These are phyloP conservation scores for Entophlyctis luteolus DNA, from an alignment of 192 early-diverging fungal species.

Conservation along the genomic window DNA sequence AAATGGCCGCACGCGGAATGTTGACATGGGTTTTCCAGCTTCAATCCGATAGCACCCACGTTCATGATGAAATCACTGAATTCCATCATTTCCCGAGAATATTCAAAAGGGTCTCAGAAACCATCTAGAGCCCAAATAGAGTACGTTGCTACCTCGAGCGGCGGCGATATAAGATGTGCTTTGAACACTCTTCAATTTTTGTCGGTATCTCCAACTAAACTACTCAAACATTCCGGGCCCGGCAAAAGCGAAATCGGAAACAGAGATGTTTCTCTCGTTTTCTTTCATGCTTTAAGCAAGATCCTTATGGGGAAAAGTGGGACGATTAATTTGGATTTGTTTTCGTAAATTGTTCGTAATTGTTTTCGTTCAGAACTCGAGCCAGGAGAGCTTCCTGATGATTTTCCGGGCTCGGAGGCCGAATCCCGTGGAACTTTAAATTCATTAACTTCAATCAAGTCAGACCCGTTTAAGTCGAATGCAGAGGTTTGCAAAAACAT, in stretches of 20 bases:
- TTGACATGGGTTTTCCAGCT: slow-evolving; percentile 14
- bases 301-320: slow-evolving; percentile 40
- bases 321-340: slow-evolving; percentile 3
- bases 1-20: background rate
- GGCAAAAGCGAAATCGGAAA: background rate
- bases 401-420: background rate
- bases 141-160: slow-evolving; percentile 27
- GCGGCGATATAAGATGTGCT: slow-evolving; percentile 45
- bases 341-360: too few relatives aligned
- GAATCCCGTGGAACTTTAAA: too few relatives aligned
- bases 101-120: background rate
- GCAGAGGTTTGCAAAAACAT: slow-evolving; percentile 45
- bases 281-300: slow-evolving; percentile 43
- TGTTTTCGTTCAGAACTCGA: slow-evolving; percentile 8
- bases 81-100: slow-evolving; percentile 27
- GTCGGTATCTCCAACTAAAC: background rate
- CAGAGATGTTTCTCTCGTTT: slow-evolving; percentile 23
- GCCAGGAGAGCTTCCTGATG: background rate
- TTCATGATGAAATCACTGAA: slow-evolving; percentile 33
- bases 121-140: slow-evolving; percentile 24
- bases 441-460: too few relatives aligned
- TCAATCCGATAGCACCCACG: slow-evolving; percentile 40
- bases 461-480: slow-evolving; percentile 32
- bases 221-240: slow-evolving; percentile 6
- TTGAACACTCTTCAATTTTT: slow-evolving; percentile 42